Base-by-base conservation (phyloP, 495 filamentous ascomycete genomes). In the Apiosordaria backusii region DNA sequence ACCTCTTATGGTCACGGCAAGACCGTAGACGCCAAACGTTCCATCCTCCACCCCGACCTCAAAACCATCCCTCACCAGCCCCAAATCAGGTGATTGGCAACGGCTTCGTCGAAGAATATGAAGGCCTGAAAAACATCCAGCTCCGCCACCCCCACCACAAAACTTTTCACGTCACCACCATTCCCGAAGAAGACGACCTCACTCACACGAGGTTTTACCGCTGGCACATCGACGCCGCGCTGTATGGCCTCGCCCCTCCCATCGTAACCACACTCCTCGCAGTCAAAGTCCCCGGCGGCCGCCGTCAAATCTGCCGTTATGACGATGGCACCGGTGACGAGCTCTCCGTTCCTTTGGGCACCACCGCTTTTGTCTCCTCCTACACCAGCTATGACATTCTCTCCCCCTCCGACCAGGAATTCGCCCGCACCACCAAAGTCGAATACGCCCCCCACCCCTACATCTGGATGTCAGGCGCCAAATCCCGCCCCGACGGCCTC, bases 61-160 rank as follows among this genome's bases (percentile, higher is more conserved):
- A 91, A 92, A 76, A 92, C 89, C 1, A 85, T 91, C 52, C 89
- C 89, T 0, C 88, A 90, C 75, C 89, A 92, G 72, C 89, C 89
- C 10, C 88, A 92, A 74, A 89, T 92, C 89, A 92, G 69, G 85
- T 91, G 57, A 91, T 92, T 69, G 89, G 89, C 53, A 90, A 92
- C 73, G 89, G 89, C 18, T 79, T 82, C 67, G 79, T 91, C 1
- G 73, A 82, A 3, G 78, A 80, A 3, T 91, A 90, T 65, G 88
- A 91, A 73, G 89, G 89, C 0, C 79, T 92, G 4, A 73, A 83
- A 62, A 81, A 91, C 72, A 81, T 91, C 71, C 83, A 80, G 50
- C 81, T 92, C n/a, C 80, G 79, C 63, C 89, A 92, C 71, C 89
- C 89, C 0, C 89, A 92, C 70, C 89, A 92, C 80, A 83, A 81